Conservation (phyloP, 805 yeast genomes). For the Peterozyma xylosa region DNA sequence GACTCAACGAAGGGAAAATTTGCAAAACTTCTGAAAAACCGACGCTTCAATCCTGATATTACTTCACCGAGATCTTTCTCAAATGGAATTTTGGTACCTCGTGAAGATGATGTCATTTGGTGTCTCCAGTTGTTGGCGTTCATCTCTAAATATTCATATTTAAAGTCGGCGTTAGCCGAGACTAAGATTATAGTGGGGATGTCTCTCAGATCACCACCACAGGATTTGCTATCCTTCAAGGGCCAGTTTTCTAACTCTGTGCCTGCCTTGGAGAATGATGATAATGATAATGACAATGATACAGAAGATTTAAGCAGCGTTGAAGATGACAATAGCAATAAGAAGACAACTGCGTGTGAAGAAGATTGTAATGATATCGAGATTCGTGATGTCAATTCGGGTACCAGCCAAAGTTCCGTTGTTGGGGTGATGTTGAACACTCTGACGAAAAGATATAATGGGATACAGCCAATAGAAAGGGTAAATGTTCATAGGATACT, state of each 20-base stretch:
- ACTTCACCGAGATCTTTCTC: conserved; percentile 42
- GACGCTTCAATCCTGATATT: conserved; percentile 3
- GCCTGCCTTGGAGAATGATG: conserved; percentile 22
- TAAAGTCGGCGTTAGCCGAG: conserved; percentile 66
- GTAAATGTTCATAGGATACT: too few species aligned
- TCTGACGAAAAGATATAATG: too few species aligned
- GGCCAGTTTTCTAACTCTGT: conserved; percentile 12
- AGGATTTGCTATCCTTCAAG: conserved; percentile 22
- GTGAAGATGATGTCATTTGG: conserved; percentile 93
- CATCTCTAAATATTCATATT: conserved; percentile 80
- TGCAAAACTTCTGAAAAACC: conserved; percentile 4
- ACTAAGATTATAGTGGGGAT: conserved; percentile 70
- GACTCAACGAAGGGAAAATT: conserved; percentile 6
- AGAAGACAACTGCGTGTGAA: background rate
- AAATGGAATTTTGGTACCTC: conserved; percentile 75
- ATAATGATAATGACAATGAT: conserved; percentile 34
- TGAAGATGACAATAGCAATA: conserved; percentile 7
- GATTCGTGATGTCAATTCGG: background rate
- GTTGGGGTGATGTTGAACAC: background rate
- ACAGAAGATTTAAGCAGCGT: conserved; percentile 17
- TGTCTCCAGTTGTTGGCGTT: conserved; percentile 87
- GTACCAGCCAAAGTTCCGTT: background rate
- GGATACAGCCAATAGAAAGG: too few species aligned
- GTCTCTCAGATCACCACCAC: conserved; percentile 39
- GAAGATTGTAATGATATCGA: conserved; percentile 17